Evolutionary conservation across 805 yeast genomes (phyloP), one percentile per base, ranked within the genome.

Genomic region (Sugiyamaella americana): DNA sequence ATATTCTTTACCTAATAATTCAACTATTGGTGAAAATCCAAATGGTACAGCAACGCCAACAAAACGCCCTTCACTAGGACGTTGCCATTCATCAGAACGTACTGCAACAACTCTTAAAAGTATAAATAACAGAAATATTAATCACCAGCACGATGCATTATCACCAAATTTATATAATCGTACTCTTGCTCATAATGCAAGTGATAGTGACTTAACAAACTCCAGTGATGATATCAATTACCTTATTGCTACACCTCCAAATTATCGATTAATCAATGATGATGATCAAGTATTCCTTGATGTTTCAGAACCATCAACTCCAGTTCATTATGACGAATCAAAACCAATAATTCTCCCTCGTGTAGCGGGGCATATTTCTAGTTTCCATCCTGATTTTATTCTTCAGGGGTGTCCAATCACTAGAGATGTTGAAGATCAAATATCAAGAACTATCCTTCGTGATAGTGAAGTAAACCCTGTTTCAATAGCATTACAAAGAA

Each of bases 331-430:
- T 19, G 43, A 40, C 6, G 43, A 40, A 17, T n/a, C 16, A 16
- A 37, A 20, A 13, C 50, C 50, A 13, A 40, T 47, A 13, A 50
- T 47, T 22, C 49, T 53, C 4, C 55, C 57, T 13, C 54, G 56
- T 11, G 46, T 56, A 3, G 61, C 55, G 2, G 61, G 61, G 4
- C 53, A 54, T 26, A 36, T 54, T 6, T 49, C 57, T 1, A 58
- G 55, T 16, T 47, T 54, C 40, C 61, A 57, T 42, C 61, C 61
- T 18, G 59, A 56, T 20, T 57, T 56, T 30, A 16, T 47, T n/a
- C 22, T 57, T 6, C 61, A 57, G 39, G 59, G 56, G 5, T 47
- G 51, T 19, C 56, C 57, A 10, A 44, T 37, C n/a, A 26, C 49
- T 18, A 44, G 44, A 8, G 58, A 51, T 4, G 44, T 57, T 18